Base-by-base conservation (phyloP, 495 filamentous ascomycete genomes). In the Xylaria castorea region DNA sequence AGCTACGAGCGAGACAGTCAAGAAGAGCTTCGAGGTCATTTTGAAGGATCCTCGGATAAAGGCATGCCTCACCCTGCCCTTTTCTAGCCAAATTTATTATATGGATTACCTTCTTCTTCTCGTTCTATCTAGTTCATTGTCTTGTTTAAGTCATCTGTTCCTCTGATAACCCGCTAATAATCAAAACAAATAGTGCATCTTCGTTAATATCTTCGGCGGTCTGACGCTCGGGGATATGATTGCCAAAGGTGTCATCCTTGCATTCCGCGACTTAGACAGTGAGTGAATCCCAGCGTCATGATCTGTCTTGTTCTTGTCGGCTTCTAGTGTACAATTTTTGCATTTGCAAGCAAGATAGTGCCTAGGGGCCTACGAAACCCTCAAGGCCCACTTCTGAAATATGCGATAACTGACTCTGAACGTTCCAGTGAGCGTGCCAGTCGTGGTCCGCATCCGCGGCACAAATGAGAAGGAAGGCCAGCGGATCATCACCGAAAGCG, bases 151-250 rank as follows among this genome's bases (percentile, higher is more conserved):
- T 25, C 20, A 50, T 65, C 53, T 48, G 57, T 30, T 66, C 70
- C 62, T 85, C 86, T 2, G 5, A 44, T 22, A n/a, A 8, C 12
- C 3, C 20, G 14, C 40, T 67, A 8, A 72, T 11, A 7, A 27
- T n/a, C 27, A 20, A 38, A 50, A 30, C 12, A 18, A 51, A 72
- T 9, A 79, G 78, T 79, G 78, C 25, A 87, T 97, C 61, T 92
- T 97, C 80, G 93, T 97, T 44, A 97, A 97, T 76, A 95, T 97
- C 73, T 97, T 97, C 77, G 94, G 94, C 5, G 94, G 94, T 0
- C 76, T 97, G 82, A 97, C 93, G 8, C 90, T 81, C 87, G 93
- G 86, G 32, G 93, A 95, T 75, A 96, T 97, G 93, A 97, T 97
- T 78, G 94, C 94, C 0, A 86, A 91, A 73, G 94, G 93, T 0